These are phyloP conservation scores for Neurospora sp. DNA, from an alignment of 495 filamentous ascomycete species.

Conservation along the genomic window DNA sequence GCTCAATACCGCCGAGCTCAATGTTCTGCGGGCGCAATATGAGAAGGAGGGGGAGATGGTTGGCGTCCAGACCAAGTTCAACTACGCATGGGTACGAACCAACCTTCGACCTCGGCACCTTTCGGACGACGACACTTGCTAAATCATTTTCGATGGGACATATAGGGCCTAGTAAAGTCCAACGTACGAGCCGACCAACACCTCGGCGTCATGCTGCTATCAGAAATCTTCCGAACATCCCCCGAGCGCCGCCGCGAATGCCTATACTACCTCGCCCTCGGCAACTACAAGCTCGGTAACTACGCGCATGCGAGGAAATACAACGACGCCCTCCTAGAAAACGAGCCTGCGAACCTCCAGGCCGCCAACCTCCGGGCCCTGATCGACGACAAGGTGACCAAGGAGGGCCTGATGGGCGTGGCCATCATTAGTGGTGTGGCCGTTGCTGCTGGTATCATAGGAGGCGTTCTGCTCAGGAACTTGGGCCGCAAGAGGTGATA, in stretches of 20 bases:
- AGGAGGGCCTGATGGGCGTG: conserved; percentile 86
- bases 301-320: conserved; percentile 89
- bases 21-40: conserved; percentile 85
- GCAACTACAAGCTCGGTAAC: conserved; percentile 97
- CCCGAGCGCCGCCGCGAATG: conserved; percentile 92
- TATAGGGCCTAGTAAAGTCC: conserved; percentile 83
- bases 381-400: conserved; percentile 93
- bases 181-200: conserved; percentile 75
- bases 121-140: too few species aligned
- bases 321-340: conserved; percentile 82
- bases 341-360: conserved; percentile 84
- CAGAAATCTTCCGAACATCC: conserved; percentile 90
- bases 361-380: conserved; percentile 71
- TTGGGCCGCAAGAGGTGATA: conserved; percentile 26
- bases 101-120: too few species aligned
- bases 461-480: conserved; percentile 66
- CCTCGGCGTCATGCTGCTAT: conserved; percentile 85
- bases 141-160: too few species aligned
- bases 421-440: conserved; percentile 95
- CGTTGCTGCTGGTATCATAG: conserved; percentile 86
- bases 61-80: conserved; percentile 97
- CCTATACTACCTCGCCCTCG: conserved; percentile 91
- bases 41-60: conserved; percentile 96
- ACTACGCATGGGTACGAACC: conserved; percentile 69
- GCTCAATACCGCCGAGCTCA: conserved; percentile 78